Evolutionary conservation across 2,329 filamentous ascomycete genomes (phyloP).

Genomic region (Calonectria fujianensis): DNA sequence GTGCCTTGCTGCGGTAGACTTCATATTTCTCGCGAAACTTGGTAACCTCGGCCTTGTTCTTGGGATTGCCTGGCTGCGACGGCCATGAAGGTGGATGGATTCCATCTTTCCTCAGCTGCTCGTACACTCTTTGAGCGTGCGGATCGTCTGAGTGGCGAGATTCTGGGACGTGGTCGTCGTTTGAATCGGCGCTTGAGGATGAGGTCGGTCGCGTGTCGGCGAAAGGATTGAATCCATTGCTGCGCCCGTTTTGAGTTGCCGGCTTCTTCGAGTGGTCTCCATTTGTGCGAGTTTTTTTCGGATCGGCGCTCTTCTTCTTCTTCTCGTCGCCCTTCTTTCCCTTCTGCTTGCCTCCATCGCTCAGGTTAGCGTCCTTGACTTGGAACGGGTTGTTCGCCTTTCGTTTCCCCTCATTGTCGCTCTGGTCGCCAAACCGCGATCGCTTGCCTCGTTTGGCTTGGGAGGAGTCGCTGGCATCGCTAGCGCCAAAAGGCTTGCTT

Average conservation of each 20-base stretch:
- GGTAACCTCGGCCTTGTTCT: conserved; percentile 71
- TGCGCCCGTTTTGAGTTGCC: conserved; percentile 41
- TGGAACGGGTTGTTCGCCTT: conserved; percentile 55
- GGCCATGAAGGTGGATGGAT: conserved; percentile 75
- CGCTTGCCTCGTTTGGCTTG: conserved; percentile 54
- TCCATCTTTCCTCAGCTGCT: conserved; percentile 72
- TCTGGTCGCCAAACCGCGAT: conserved; percentile 53
- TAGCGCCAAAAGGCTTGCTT: conserved; percentile 58
- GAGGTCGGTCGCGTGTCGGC: conserved; percentile 52
- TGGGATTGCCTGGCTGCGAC: conserved; percentile 71
- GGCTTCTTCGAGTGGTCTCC: conserved; percentile 43
- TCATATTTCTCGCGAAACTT: conserved; percentile 74
- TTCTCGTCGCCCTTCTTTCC: conserved; percentile 51
- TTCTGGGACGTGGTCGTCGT: conserved; percentile 46
- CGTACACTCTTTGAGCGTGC: conserved; percentile 71
- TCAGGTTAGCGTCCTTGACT: conserved; percentile 52
- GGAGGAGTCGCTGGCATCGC: conserved; percentile 56
- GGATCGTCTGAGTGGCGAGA: conserved; percentile 57
- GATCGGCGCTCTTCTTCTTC: conserved; percentile 50
- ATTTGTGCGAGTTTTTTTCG: conserved; percentile 46
- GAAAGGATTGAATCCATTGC: conserved; percentile 48
- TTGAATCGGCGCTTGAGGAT: conserved; percentile 50
- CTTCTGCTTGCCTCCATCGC: conserved; percentile 52
- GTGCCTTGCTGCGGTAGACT: conserved; percentile 73
- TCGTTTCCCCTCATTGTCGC: conserved; percentile 54